Conservation (phyloP, 331 rosid species). For the Arachis monticola region DNA sequence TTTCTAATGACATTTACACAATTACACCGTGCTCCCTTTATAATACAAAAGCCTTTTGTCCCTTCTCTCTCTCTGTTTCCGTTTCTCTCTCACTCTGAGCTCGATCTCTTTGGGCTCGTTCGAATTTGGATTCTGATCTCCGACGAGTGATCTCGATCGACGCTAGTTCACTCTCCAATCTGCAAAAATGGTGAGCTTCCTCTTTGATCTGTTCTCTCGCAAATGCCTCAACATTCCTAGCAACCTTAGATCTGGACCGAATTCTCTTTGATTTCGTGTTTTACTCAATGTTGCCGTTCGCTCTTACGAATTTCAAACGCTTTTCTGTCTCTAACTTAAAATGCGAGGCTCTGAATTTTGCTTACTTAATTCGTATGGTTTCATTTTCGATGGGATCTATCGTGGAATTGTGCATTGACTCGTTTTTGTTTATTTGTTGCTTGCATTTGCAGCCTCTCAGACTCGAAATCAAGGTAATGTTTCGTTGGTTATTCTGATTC, state of each 20-base stretch:
- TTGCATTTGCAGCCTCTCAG: conserved; percentile 85
- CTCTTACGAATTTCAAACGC: conserved; percentile 23
- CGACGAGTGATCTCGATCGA: conserved; percentile 40
- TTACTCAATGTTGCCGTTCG: not conserved
- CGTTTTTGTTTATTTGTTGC: conserved; percentile 38
- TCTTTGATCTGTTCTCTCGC: conserved; percentile 38
- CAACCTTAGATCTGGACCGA: conserved; percentile 70
- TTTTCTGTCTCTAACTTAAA: conserved; percentile 26
- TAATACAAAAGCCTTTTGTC: conserved; percentile 38
- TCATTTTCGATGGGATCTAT: conserved; percentile 58
- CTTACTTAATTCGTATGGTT: conserved; percentile 13
- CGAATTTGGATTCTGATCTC: conserved; percentile 56
- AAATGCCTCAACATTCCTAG: conserved; percentile 36
- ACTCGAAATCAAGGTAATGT: conserved; percentile 97
- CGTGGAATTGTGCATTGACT: conserved; percentile 47
- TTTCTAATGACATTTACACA: conserved; percentile 35
- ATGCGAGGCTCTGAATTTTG: conserved; percentile 39
- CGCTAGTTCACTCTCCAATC: conserved; percentile 46
- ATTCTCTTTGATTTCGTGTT: conserved; percentile 50
- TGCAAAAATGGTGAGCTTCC: conserved; percentile 69
- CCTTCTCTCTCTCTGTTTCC: conserved; percentile 25
- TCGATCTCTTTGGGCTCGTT: conserved; percentile 42
- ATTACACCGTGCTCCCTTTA: conserved; percentile 24
- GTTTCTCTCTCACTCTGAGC: conserved; percentile 28
- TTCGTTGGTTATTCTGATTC: conserved; percentile 4